These are phyloP conservation scores for Calonectria pseudoturangicola DNA, from an alignment of 2,329 filamentous ascomycete genomes.

Conservation along the genomic window DNA sequence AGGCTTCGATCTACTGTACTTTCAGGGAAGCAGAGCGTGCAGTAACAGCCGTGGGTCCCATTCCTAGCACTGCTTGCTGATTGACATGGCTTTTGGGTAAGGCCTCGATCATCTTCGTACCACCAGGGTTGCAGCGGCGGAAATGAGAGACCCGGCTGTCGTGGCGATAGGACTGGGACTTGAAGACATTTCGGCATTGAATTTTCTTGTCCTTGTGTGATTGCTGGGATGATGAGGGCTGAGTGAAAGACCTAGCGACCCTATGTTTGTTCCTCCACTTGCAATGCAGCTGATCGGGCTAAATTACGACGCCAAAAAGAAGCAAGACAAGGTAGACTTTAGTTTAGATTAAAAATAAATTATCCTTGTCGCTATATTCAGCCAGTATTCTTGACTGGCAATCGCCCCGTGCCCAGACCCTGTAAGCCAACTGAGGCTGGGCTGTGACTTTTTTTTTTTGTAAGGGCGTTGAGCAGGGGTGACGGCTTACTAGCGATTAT, in stretches of 20 bases:
- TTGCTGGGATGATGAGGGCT: constrained; percentile 17
- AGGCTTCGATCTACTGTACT: constrained; percentile 1
- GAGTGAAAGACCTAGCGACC: constrained; percentile 15
- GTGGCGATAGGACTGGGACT: not conserved
- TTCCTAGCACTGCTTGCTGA: constrained; percentile 15
- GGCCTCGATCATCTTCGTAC: constrained; percentile 13
- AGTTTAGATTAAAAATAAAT: constrained; percentile 28
- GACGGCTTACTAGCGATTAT: constrained; percentile 21
- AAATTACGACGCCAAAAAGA: constrained; percentile 22
- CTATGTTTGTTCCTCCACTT: constrained; percentile 23
- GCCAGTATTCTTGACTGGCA: constrained; percentile 8
- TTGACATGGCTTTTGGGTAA: constrained; percentile 1
- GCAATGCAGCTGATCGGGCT: constrained; percentile 21
- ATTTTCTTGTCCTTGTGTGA: constrained; percentile 10
- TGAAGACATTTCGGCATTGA: constrained; percentile 1
- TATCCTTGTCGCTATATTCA: constrained; percentile 20
- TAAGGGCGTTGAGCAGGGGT: constrained; percentile 7
- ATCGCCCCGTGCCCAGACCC: constrained; percentile 23
- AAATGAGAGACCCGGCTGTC: constrained; percentile 22
- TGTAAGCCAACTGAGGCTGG: constrained; percentile 12
- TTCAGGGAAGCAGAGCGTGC: constrained; percentile 12
- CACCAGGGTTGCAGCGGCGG: constrained; percentile 5
- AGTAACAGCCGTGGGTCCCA: constrained; percentile 5
- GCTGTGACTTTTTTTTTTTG: constrained; percentile 18
- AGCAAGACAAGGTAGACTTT: constrained; percentile 22